Percentiles rank a stretch among this genome's conserved stretches.
Evolutionary conservation across 140 eudicot species (phyloP).

Genomic region (Stevia rebaudiana): DNA sequence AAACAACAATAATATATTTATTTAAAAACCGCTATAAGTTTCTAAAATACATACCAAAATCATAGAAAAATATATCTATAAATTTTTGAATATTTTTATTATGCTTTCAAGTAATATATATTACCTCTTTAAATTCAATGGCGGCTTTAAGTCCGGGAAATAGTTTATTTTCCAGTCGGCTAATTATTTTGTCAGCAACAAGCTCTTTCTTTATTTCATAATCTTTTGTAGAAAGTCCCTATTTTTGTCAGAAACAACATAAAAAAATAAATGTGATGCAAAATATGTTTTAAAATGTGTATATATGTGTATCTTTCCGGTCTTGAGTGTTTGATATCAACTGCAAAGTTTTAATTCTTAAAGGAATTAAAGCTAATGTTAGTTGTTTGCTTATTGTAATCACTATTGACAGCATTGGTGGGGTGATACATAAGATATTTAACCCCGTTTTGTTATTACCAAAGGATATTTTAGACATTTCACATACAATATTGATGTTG

Average conservation of each 20-base stretch:
- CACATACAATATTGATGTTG: background rate
- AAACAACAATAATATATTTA: too few relatives aligned
- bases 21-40: background rate
- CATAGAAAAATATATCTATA: background rate
- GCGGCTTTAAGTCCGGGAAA: constrained; percentile 89
- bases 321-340: constrained; percentile 5
- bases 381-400: background rate
- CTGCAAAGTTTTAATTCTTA: constrained; percentile 5
- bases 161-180: constrained; percentile 79
- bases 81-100: background rate
- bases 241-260: background rate
- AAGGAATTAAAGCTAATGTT: background rate
- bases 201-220: constrained; percentile 81
- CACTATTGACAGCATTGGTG: background rate
- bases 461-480: constrained; percentile 9
- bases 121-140: constrained; percentile 80
- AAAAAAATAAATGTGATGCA: background rate
- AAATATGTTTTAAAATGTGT: background rate
- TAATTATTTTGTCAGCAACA: constrained; percentile 74
- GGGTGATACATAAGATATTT: background rate
- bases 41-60: background rate
- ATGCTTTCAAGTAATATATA: background rate
- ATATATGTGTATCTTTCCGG: background rate
- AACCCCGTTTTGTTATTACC: background rate
- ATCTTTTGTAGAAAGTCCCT: constrained; percentile 77